A percentile compares a stretch with the other conserved stretches of the same genome.
These are phyloP conservation scores for Euryodendron excelsum DNA, from an alignment of 148 eudicot species.

Conservation along the genomic window DNA sequence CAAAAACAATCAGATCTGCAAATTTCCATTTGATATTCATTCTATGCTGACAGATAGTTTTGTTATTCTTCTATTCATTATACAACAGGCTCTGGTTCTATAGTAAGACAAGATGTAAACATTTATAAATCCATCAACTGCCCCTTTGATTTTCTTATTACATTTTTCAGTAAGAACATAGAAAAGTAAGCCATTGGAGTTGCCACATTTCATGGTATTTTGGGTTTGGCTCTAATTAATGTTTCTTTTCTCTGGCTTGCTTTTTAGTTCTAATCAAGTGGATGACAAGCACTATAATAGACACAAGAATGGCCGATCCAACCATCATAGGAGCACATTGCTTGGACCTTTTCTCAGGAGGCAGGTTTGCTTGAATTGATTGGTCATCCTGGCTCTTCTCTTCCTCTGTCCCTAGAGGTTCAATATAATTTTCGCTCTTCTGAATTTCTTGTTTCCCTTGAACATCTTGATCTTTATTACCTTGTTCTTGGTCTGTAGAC, in stretches of 20 bases:
- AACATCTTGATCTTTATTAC: slow-evolving; percentile 1
- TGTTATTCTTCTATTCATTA: too few species aligned
- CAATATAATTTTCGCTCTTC: not conserved
- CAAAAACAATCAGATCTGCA: too few species aligned
- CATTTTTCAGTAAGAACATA: not conserved
- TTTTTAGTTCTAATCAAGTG: slow-evolving; percentile 34
- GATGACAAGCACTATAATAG: slow-evolving; percentile 47
- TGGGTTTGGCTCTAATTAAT: slow-evolving; percentile 7
- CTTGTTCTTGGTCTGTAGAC: too few species aligned
- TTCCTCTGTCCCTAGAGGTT: not conserved
- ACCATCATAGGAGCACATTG: slow-evolving; percentile 43
- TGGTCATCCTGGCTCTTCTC: not conserved
- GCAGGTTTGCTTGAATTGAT: slow-evolving; percentile 7
- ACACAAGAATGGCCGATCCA: slow-evolving; percentile 54
- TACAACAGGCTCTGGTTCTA: too few species aligned
- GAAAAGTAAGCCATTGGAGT: not conserved
- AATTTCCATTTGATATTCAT: too few species aligned
- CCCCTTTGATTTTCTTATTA: too few species aligned
- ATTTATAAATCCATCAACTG: too few species aligned
- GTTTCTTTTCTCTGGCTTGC: slow-evolving; percentile 12
- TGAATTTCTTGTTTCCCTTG: not conserved
- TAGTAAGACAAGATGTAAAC: too few species aligned
- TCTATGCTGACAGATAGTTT: too few species aligned
- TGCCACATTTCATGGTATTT: not conserved
- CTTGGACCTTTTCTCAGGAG: slow-evolving; percentile 19